phyloP scores from a whole-genome alignment of 1,284 basidiomycete genomes.

The Schizopora paradoxa region DNA sequence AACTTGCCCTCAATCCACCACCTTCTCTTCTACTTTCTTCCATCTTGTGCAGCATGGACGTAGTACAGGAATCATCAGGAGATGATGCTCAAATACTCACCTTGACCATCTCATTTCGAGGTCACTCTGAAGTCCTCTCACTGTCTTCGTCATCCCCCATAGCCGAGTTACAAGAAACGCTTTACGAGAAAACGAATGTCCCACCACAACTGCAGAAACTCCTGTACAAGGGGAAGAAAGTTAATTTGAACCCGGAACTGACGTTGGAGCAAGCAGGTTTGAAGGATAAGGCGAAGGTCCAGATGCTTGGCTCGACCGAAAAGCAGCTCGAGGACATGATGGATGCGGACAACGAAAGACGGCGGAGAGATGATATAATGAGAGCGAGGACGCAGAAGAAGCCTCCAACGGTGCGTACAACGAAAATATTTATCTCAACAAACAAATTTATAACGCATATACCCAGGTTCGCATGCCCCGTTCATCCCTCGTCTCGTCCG shows the following conservation, averaged over 20 bases:
- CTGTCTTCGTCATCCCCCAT: too few species aligned
- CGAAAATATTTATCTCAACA: background rate
- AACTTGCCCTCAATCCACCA: too few species aligned
- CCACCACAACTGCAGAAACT: slow-evolving; percentile 63
- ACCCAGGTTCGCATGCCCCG: slow-evolving; percentile 52
- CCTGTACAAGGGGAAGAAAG: slow-evolving; percentile 64
- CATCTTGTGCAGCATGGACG: too few species aligned
- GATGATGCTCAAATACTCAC: too few species aligned
- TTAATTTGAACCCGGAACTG: slow-evolving; percentile 27
- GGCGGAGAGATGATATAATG: slow-evolving; percentile 50
- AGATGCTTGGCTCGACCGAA: slow-evolving; percentile 59
- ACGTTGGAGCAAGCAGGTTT: slow-evolving; percentile 50
- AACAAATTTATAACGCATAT: background rate
- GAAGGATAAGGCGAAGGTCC: slow-evolving; percentile 57
- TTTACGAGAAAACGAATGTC: slow-evolving; percentile 60
- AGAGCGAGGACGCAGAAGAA: slow-evolving; percentile 51
- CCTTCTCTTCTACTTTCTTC: too few species aligned
- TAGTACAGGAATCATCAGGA: too few species aligned
- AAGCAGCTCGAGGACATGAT: slow-evolving; percentile 51
- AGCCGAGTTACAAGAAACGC: slow-evolving; percentile 43
- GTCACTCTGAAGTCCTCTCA: too few species aligned
- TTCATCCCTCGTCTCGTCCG: slow-evolving; percentile 31
- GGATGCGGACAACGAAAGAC: slow-evolving; percentile 50
- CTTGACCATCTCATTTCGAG: too few species aligned
- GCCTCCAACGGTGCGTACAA: slow-evolving; percentile 48